Evolutionary conservation across 495 filamentous ascomycete genomes (phyloP).

Genomic region (Sphaerosporella brunnea): DNA sequence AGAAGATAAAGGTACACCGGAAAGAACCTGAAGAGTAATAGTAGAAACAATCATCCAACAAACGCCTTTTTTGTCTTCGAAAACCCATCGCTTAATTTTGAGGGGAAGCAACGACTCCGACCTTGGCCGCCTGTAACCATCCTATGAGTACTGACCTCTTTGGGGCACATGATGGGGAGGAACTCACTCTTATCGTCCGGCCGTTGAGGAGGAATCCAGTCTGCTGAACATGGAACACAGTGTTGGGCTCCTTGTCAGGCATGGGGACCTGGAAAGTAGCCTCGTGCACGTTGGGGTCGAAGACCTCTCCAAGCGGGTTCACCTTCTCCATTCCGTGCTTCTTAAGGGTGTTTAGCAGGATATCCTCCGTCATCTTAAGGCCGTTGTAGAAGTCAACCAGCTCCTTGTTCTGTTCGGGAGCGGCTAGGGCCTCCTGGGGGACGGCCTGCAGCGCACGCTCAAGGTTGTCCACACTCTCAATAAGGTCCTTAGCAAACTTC

Average conservation of each 20-base stretch:
- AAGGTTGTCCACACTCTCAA: conserved; percentile 90
- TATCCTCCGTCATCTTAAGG: conserved; percentile 81
- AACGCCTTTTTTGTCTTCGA: background rate
- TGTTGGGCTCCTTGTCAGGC: conserved; percentile 70
- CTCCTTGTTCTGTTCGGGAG: conserved; percentile 34
- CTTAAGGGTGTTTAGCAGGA: conserved; percentile 71
- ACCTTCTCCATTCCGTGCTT: conserved; percentile 91
- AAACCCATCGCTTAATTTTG: conserved; percentile 24
- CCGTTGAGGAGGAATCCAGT: conserved; percentile 91
- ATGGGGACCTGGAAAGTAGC: conserved; percentile 82
- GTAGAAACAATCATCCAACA: background rate
- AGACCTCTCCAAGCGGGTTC: conserved; percentile 58
- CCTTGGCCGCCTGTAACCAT: conserved; percentile 55
- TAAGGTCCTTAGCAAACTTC: conserved; percentile 79
- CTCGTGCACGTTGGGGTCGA: conserved; percentile 92
- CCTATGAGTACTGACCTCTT: conserved; percentile 8
- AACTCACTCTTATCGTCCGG: conserved; percentile 55
- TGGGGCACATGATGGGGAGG: conserved; percentile 2
- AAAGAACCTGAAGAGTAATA: background rate
- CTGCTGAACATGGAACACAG: conserved; percentile 78
- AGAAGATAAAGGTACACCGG: background rate
- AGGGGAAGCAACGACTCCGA: conserved; percentile 68
- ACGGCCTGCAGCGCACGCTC: conserved; percentile 76
- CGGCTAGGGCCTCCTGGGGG: conserved; percentile 47
- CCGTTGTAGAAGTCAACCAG: conserved; percentile 69